Evolutionary conservation across 2,329 filamentous ascomycete genomes (phyloP).

Genomic region (Penicillium sp.): DNA sequence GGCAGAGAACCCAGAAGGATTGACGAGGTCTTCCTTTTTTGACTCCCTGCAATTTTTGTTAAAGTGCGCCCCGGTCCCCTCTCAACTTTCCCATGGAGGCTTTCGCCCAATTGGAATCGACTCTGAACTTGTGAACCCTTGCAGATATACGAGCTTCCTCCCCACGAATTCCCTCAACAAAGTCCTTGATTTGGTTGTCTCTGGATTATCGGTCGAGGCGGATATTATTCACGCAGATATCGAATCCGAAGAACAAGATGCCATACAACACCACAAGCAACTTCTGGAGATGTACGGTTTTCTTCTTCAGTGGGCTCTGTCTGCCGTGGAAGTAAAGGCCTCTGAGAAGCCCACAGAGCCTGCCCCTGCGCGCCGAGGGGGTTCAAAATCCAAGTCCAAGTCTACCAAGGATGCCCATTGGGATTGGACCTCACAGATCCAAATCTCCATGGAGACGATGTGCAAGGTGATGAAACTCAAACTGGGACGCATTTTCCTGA

Average conservation of each 20-base stretch:
- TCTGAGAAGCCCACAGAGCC: slow-evolving; percentile 79
- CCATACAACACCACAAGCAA: slow-evolving; percentile 80
- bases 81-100: slow-evolving; percentile 28
- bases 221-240: slow-evolving; percentile 82
- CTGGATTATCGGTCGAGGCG: slow-evolving; percentile 78
- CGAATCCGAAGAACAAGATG: slow-evolving; percentile 87
- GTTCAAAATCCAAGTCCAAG: slow-evolving; percentile 73
- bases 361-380: slow-evolving; percentile 68
- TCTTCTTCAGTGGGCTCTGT: slow-evolving; percentile 89
- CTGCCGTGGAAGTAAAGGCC: slow-evolving; percentile 89
- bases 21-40: slow-evolving; percentile 73
- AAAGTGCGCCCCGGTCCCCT: slow-evolving; percentile 74
- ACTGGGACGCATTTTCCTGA: slow-evolving; percentile 87
- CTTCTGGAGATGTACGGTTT: slow-evolving; percentile 93
- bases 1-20: slow-evolving; percentile 84
- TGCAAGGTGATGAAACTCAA: slow-evolving; percentile 93
- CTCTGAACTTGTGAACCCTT: slow-evolving; percentile 62
- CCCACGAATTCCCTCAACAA: slow-evolving; percentile 84
- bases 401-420: slow-evolving; percentile 70
- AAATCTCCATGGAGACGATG: slow-evolving; percentile 87
- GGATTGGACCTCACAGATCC: slow-evolving; percentile 86
- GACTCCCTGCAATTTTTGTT: slow-evolving; percentile 93
- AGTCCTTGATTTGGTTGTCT: slow-evolving; percentile 85
- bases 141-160: slow-evolving; percentile 76
- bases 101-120: slow-evolving; percentile 47